Evolutionary conservation across 805 yeast species (phyloP).

Genomic region (Saccharomycopsis fodiens): DNA sequence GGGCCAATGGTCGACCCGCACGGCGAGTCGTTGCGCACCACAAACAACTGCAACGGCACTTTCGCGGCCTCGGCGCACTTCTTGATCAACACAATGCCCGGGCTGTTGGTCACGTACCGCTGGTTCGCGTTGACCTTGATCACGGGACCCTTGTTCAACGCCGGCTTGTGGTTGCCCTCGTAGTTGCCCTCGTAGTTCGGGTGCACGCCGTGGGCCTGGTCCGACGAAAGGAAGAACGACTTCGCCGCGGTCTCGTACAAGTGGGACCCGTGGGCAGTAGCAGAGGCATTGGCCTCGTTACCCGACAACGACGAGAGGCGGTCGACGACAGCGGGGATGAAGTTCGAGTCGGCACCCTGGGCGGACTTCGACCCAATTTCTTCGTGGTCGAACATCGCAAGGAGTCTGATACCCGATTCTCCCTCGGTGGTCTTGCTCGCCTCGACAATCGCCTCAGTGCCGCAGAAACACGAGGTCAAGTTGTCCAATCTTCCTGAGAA

Average conservation of each 20-base stretch:
- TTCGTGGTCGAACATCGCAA: conserved; percentile 90
- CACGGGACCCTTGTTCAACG: conserved; percentile 83
- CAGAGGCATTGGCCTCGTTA: conserved; percentile 28
- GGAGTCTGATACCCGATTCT: conserved; percentile 57
- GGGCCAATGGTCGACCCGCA: conserved; percentile 98
- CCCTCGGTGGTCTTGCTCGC: conserved; percentile 36
- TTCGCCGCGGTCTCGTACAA: conserved; percentile 55
- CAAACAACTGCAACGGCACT: conserved; percentile 87
- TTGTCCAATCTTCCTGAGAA: conserved; percentile 91
- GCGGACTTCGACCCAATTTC: conserved; percentile 92
- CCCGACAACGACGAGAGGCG: conserved; percentile 50
- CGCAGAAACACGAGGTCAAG: conserved; percentile 78
- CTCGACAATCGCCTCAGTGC: conserved; percentile 61
- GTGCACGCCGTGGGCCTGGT: conserved; percentile 95
- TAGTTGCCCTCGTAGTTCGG: conserved; percentile 79
- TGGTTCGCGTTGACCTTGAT: conserved; percentile 92
- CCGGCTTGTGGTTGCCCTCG: conserved; percentile 74
- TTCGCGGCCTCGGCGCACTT: conserved; percentile 56
- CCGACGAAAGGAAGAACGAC: conserved; percentile 86
- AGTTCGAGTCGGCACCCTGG: conserved; percentile 94
- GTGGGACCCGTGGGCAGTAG: conserved; percentile 28
- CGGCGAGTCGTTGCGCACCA: conserved; percentile 86
- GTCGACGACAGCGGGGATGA: conserved; percentile 69
- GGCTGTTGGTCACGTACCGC: conserved; percentile 88
- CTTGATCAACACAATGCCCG: conserved; percentile 75